Base-by-base conservation (phyloP, 2,329 filamentous ascomycete species). In the Hirsutella rhossiliensis region DNA sequence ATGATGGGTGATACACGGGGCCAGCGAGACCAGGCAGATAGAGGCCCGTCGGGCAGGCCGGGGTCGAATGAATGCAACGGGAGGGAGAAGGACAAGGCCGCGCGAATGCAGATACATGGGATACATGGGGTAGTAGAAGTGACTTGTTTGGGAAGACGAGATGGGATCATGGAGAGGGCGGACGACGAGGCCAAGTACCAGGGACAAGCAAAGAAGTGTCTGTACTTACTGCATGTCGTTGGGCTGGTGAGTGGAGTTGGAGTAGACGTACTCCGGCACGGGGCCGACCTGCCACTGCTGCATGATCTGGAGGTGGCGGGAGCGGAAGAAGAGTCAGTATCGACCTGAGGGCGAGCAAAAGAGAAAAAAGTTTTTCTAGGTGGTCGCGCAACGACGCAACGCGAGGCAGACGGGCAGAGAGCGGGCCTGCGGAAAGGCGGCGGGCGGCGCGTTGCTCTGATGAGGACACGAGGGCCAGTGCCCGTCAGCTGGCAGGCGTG, bases 251-350 rank as follows among this genome's bases (percentile, higher is more conserved):
- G 70, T 65, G 62, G 66, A 65, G 62, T 69, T 72, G 59, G 68
- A 63, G 64, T 73, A 75, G 55, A 76, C 68, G 65, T 75, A 75
- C 62, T 75, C 72, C 65, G 73, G 73, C 63, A 77, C 68, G 54
- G 73, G 72, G 64, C 73, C 72, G 61, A 77, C 71, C 62, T 76
- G 71, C 73, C 73, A 77, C 64, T 76, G 72, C 66, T 77, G 71
- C 73, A 77, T 77, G 64, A 63, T 71, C 72, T 75, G 57, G 47
- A 49, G 48, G 50, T 48, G 49, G 47, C 48, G 46, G 48, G 45
- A 48, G 29, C 40, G 40, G 31, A 42, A 19, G 45, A 45, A 50
- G 42, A 45, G 46, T 52, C 53, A 55, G 54, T 49, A 45, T 61
- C 49, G 54, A 53, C 49, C 36, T 18, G 43, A 42, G 18, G 37